Conservation (phyloP, 2,329 filamentous ascomycete species). For the Cladophialophora psammophila region DNA sequence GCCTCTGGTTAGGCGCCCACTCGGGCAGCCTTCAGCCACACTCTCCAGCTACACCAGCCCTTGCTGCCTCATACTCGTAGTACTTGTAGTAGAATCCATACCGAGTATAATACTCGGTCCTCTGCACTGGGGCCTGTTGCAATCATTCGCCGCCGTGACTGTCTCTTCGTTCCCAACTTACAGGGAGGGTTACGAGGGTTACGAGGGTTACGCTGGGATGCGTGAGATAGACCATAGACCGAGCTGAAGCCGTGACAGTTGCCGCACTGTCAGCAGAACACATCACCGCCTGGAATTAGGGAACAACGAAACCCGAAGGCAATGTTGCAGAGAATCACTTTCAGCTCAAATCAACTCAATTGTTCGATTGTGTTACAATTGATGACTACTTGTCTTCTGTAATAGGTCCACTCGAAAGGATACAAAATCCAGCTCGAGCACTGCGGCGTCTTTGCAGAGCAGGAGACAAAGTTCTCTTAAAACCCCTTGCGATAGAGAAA, state of each 20-base stretch:
- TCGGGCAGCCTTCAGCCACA: constrained; percentile 22
- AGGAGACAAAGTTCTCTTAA: constrained; percentile 22
- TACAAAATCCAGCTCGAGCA: constrained; percentile 21
- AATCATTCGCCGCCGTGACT: background rate
- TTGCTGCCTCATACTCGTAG: background rate
- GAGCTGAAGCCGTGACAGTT: background rate
- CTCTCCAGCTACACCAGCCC: background rate
- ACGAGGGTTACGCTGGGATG: background rate
- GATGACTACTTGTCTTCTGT: constrained; percentile 25
- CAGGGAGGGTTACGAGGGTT: background rate
- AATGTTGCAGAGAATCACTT: background rate
- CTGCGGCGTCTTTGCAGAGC: constrained; percentile 22
- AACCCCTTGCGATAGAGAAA: constrained; percentile 1
- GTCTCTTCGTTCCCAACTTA: background rate
- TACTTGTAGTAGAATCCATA: background rate
- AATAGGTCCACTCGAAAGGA: constrained; percentile 12
- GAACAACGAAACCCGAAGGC: background rate
- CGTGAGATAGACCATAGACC: background rate
- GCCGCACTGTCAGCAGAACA: background rate
- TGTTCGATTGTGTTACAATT: constrained; percentile 24
- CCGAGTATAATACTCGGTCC: too few relatives aligned
- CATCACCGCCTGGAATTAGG: background rate
- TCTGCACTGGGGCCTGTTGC: background rate
- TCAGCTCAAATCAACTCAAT: constrained; percentile 10
- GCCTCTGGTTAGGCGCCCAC: background rate